Evolutionary conservation across 164 flowering plant genomes (phyloP).

Genomic region (Chimonanthus salicifolius): DNA sequence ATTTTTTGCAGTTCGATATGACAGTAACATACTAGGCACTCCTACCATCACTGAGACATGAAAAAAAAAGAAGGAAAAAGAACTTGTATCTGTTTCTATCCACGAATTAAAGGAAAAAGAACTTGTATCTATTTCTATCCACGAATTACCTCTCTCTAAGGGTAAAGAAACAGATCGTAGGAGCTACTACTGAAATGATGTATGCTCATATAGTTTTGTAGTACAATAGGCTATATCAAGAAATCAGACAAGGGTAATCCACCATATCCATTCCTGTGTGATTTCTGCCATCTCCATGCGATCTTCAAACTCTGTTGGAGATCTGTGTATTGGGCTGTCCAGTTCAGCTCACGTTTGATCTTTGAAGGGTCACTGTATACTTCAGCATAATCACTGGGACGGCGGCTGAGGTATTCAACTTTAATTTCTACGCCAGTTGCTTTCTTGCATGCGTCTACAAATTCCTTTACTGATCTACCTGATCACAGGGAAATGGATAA

Average conservation of each 20-base stretch:
- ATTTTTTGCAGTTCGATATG: background rate
- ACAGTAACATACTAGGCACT: too few relatives aligned
- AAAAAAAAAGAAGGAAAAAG: too few relatives aligned
- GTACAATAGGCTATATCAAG: slow-evolving; percentile 4
- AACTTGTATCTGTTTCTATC: background rate
- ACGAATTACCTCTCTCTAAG: too few relatives aligned
- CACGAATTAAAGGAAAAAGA: too few relatives aligned
- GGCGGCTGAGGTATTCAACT: slow-evolving; percentile 62
- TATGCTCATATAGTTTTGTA: background rate
- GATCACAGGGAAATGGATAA: slow-evolving; percentile 16
- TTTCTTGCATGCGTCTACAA: slow-evolving; percentile 92
- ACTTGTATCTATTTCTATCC: too few relatives aligned
- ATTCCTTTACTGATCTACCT: slow-evolving; percentile 98
- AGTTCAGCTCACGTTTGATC: slow-evolving; percentile 70
- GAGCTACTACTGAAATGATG: background rate
- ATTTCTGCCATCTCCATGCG: slow-evolving; percentile 96
- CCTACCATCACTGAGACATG: too few relatives aligned
- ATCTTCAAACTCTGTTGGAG: slow-evolving; percentile 64
- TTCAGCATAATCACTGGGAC: slow-evolving; percentile 97
- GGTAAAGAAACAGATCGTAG: background rate
- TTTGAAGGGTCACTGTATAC: slow-evolving; percentile 86
- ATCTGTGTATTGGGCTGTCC: slow-evolving; percentile 80
- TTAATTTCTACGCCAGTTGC: slow-evolving; percentile 80
- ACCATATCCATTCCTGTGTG: slow-evolving; percentile 63
- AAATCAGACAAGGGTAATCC: slow-evolving; percentile 21